phyloP scores from a whole-genome alignment of 192 early-diverging fungal genomes.

The Mortierella hygrophila region DNA sequence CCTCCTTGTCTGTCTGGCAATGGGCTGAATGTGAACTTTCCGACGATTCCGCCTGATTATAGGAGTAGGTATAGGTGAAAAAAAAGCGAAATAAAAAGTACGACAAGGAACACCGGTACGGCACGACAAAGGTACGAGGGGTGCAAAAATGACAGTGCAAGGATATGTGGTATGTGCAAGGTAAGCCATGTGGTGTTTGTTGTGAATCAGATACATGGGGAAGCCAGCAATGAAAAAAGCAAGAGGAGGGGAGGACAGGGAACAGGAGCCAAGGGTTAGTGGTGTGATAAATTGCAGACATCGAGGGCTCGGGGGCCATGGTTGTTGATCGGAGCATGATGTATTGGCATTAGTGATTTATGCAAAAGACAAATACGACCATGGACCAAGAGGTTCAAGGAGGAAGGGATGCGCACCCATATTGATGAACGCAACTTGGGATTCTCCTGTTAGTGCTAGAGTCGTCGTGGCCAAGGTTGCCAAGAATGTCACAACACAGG shows the following conservation, averaged over 20 bases:
- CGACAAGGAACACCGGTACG: neutral
- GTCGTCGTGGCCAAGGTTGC: neutral
- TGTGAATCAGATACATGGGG: too few relatives aligned
- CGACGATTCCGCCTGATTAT: conserved; percentile 18
- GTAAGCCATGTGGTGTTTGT: neutral
- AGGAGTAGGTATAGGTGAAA: too few relatives aligned
- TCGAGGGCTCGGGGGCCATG: too few relatives aligned
- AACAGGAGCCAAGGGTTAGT: too few relatives aligned
- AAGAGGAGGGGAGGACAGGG: too few relatives aligned
- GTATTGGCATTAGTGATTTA: neutral
- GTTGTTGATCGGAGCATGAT: neutral
- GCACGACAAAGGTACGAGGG: neutral
- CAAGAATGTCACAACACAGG: neutral
- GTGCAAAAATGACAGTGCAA: neutral
- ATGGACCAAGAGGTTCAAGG: neutral
- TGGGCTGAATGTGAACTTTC: conserved; percentile 24
- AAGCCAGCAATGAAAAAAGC: too few relatives aligned
- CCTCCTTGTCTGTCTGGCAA: neutral
- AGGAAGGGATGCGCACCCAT: neutral
- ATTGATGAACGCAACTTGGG: neutral
- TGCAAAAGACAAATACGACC: neutral
- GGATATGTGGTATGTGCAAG: neutral
- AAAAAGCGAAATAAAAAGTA: neutral
- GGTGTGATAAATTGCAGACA: too few relatives aligned
- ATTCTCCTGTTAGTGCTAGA: neutral